These are phyloP conservation scores for Rubus idaeus DNA, from an alignment of 306 rosid species.

Conservation along the genomic window DNA sequence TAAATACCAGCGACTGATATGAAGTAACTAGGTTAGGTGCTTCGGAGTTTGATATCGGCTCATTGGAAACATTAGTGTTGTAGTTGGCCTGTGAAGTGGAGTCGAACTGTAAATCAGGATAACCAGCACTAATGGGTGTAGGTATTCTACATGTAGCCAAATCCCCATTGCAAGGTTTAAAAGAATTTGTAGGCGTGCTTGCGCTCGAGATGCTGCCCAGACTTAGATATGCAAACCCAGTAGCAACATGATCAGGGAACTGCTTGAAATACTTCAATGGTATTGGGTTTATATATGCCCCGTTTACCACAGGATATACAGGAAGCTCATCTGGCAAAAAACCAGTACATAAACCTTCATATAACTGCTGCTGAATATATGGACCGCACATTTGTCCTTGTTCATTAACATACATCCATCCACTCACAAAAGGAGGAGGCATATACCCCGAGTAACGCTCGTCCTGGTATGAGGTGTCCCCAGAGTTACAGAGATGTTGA, in stretches of 20 bases:
- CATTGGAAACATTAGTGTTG: constrained; percentile 30
- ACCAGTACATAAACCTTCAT: constrained; percentile 78
- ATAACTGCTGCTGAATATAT: constrained; percentile 78
- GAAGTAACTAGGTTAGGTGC: constrained; percentile 27
- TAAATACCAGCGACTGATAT: constrained; percentile 39
- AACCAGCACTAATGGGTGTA: constrained; percentile 34
- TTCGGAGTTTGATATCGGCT: constrained; percentile 26
- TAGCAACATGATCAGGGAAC: constrained; percentile 86
- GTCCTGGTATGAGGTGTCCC: constrained; percentile 34
- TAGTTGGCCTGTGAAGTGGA: constrained; percentile 25
- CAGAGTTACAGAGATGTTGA: constrained; percentile 40
- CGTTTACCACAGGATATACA: constrained; percentile 78
- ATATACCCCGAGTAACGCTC: constrained; percentile 26
- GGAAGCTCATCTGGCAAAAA: constrained; percentile 92
- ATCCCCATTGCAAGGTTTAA: constrained; percentile 37
- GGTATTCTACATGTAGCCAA: constrained; percentile 31
- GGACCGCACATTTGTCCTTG: constrained; percentile 96
- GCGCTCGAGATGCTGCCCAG: constrained; percentile 38
- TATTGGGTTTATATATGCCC: constrained; percentile 60
- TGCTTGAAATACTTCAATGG: constrained; percentile 90
- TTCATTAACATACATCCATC: constrained; percentile 96
- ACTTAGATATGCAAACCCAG: constrained; percentile 71
- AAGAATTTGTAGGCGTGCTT: constrained; percentile 32
- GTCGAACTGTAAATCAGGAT: constrained; percentile 37
- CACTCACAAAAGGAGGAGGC: constrained; percentile 59